Percentiles rank a stretch among this genome's conserved stretches.
Evolutionary conservation across 306 rosid species (phyloP).

Genomic region (Malus sieversii): DNA sequence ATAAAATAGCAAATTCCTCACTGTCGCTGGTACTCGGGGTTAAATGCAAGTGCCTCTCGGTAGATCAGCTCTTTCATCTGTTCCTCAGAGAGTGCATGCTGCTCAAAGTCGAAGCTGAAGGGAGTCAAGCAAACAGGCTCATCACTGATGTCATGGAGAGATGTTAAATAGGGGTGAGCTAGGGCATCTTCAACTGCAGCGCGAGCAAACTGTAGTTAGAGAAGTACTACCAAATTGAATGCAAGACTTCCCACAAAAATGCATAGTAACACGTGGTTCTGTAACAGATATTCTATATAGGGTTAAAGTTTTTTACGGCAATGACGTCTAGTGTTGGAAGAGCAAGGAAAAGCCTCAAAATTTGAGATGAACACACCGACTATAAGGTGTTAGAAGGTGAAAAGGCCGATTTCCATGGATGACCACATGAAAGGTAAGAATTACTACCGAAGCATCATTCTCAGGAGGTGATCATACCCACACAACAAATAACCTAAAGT

Average conservation of each 20-base stretch:
- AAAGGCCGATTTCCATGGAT: background rate
- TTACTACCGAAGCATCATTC: background rate
- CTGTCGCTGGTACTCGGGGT: constrained; percentile 70
- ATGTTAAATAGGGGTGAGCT: constrained; percentile 88
- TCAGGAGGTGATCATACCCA: background rate
- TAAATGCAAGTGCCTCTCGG: constrained; percentile 91
- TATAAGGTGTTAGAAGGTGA: background rate
- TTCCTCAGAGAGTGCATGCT: constrained; percentile 85
- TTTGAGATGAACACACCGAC: background rate
- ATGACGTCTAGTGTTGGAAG: background rate
- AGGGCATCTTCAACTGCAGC: constrained; percentile 82
- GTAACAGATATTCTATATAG: background rate
- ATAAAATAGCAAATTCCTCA: constrained; percentile 16
- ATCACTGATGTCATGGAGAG: constrained; percentile 95
- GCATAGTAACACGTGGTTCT: background rate
- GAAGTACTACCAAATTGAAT: background rate
- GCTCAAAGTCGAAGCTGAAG: constrained; percentile 96
- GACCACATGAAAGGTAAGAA: background rate
- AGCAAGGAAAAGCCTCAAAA: background rate
- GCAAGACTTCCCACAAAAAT: background rate
- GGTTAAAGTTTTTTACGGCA: background rate
- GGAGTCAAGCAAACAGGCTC: constrained; percentile 96
- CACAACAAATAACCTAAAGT: background rate
- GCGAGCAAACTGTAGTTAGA: background rate
- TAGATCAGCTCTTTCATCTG: constrained; percentile 94